Conservation (phyloP, 768 basidiomycete species). For the Russula griseocarnosa region DNA sequence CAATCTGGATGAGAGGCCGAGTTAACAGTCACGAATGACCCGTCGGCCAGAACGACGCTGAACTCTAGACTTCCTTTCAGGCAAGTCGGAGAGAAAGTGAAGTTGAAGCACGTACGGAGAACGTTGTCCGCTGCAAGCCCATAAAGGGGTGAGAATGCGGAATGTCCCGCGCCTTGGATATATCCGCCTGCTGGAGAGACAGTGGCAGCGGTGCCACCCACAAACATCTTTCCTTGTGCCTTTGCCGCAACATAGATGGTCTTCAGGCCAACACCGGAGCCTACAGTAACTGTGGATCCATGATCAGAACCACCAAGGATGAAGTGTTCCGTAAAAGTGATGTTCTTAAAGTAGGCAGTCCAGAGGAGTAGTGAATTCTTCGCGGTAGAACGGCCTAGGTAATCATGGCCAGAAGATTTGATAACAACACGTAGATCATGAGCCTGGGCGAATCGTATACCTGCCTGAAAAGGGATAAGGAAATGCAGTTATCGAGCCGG, state of each 20-base stretch:
- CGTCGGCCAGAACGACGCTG: constrained; percentile 17
- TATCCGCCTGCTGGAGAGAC: constrained; percentile 31
- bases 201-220: constrained; percentile 30
- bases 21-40: constrained; percentile 6
- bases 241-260: constrained; percentile 27
- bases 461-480: constrained; percentile 28
- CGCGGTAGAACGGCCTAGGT: constrained; percentile 44
- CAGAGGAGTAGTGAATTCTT: constrained; percentile 41
- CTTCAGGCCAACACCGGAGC: constrained; percentile 29
- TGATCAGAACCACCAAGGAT: constrained; percentile 24
- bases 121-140: constrained; percentile 32
- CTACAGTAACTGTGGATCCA: constrained; percentile 32
- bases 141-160: constrained; percentile 28
- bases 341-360: constrained; percentile 40
- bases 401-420: constrained; percentile 41
- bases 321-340: constrained; percentile 33
- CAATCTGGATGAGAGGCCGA: constrained; percentile 13
- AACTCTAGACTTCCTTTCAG: constrained; percentile 3
- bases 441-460: constrained; percentile 33
- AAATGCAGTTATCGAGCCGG: no score
- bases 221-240: constrained; percentile 27
- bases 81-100: no score
- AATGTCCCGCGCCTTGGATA: constrained; percentile 32
- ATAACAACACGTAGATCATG: constrained; percentile 36
- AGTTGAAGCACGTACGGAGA: constrained; percentile 22